phyloP scores from a whole-genome alignment of 2,329 filamentous ascomycete species.

The Phyllosticta citrichinensis region DNA sequence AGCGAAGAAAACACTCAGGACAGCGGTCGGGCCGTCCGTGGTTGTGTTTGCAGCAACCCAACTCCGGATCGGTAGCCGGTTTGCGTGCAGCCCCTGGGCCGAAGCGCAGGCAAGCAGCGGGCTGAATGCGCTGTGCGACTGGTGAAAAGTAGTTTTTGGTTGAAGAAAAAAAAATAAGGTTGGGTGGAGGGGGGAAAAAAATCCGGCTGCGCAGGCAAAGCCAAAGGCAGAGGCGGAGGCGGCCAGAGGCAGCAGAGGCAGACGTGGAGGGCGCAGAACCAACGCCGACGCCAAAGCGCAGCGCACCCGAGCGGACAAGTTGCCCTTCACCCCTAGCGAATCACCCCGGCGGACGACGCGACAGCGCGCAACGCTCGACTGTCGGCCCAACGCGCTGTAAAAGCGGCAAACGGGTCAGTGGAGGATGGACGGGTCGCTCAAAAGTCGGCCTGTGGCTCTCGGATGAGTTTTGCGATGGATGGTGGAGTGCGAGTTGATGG shows the following conservation, averaged over 20 bases:
- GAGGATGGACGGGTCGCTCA: constrained; percentile 1
- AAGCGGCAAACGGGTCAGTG: not conserved
- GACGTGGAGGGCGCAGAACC: no score
- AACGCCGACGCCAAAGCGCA: not conserved
- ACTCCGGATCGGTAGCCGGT: not conserved
- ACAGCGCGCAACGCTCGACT: constrained; percentile 4
- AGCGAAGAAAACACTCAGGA: not conserved
- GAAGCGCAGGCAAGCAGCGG: not conserved
- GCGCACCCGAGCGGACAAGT: not conserved
- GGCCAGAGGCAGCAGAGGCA: not conserved
- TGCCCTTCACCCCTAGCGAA: constrained; percentile 5
- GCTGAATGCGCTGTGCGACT: not conserved
- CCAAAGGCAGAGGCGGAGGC: not conserved
- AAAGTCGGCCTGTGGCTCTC: constrained; percentile 1
- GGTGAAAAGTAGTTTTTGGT: not conserved
- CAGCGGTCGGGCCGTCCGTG: not conserved
- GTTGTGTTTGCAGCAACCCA: not conserved
- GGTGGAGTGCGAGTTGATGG: constrained; percentile 9
- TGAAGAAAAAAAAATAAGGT: not conserved
- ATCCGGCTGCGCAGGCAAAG: not conserved
- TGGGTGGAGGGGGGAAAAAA: not conserved
- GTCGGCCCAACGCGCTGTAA: constrained; percentile 5
- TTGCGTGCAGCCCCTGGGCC: not conserved
- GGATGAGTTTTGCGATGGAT: constrained; percentile 8
- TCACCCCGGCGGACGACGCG: constrained; percentile 9